phyloP scores from a whole-genome alignment of 345 rosid genomes.

The Litchi chinensis region DNA sequence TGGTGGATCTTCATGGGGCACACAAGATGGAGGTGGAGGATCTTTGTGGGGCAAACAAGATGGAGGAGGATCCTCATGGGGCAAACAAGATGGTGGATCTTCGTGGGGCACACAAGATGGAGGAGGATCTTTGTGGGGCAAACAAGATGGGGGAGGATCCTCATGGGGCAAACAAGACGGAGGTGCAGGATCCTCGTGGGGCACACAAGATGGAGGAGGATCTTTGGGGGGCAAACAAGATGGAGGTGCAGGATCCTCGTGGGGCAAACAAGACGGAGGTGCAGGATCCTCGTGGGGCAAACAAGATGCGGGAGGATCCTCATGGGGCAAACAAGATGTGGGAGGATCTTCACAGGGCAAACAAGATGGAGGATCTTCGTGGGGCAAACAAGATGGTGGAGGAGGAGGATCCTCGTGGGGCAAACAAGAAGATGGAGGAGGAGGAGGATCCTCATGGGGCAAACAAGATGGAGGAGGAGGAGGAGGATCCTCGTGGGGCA shows the following conservation, averaged over 20 bases:
- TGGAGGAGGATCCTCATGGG: conserved; percentile 33
- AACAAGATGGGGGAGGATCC: conserved; percentile 23
- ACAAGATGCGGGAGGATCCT: conserved; percentile 26
- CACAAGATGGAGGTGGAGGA: conserved; percentile 17
- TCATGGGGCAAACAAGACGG: conserved; percentile 31
- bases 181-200: conserved; percentile 18
- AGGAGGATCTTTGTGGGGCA: background rate
- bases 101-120: background rate
- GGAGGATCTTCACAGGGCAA: conserved; percentile 19
- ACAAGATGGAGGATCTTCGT: conserved; percentile 13
- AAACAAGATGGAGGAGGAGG: conserved; percentile 1
- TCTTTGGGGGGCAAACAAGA: conserved; percentile 14
- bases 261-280: too few species aligned
- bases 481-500: conserved; percentile 8
- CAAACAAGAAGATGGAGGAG: conserved; percentile 26
- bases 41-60: conserved; percentile 35
- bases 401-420: conserved; percentile 22
- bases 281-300: conserved; percentile 16
- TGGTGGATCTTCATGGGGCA: conserved; percentile 31
- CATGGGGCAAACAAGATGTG: conserved; percentile 30
- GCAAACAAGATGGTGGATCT: conserved; percentile 1
- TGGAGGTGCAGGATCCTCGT: conserved; percentile 4
- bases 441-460: conserved; percentile 10
- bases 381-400: conserved; percentile 19
- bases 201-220: conserved; percentile 15